Conservation (phyloP, 176 grass and related monocot genomes). For the Avena atlantica region DNA sequence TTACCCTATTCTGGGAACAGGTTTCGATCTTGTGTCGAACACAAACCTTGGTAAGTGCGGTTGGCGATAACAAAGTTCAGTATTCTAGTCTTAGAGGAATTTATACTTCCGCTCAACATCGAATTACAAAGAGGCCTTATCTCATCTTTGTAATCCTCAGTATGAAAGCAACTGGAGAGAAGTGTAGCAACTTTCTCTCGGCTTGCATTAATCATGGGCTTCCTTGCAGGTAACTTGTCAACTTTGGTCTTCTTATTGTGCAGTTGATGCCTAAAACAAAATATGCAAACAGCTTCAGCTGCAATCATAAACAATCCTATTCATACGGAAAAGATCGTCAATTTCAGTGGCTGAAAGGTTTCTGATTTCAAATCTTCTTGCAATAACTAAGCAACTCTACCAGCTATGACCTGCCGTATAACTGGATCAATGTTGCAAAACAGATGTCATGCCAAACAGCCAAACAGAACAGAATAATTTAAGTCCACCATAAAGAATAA, state of each 20-base stretch:
- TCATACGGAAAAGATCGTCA: slow-evolving; percentile 28
- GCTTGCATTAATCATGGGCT: slow-evolving; percentile 48
- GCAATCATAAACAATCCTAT: slow-evolving; percentile 32
- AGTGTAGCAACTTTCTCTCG: slow-evolving; percentile 39
- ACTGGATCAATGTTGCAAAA: slow-evolving; percentile 24
- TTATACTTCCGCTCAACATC: slow-evolving; percentile 74
- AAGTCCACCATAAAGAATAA: slow-evolving; percentile 30
- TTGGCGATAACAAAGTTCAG: slow-evolving; percentile 62
- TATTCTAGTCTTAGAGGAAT: slow-evolving; percentile 76
- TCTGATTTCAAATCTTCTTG: slow-evolving; percentile 27
- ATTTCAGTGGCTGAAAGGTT: slow-evolving; percentile 21
- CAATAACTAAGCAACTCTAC: slow-evolving; percentile 3
- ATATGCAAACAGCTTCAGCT: slow-evolving; percentile 40
- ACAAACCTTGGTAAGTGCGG: slow-evolving; percentile 71
- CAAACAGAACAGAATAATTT: slow-evolving; percentile 20
- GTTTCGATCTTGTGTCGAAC: slow-evolving; percentile 18
- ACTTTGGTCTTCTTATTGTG: slow-evolving; percentile 79
- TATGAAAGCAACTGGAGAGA: slow-evolving; percentile 60
- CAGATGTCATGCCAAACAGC: slow-evolving; percentile 4
- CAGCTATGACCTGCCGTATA: slow-evolving; percentile 15
- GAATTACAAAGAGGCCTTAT: slow-evolving; percentile 73
- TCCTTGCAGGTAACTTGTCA: slow-evolving; percentile 67
- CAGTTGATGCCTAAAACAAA: slow-evolving; percentile 70
- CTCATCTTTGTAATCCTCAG: slow-evolving; percentile 73
- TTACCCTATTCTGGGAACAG: not conserved